Evolutionary conservation across 2,329 filamentous ascomycete genomes (phyloP), one percentile per base, ranked within the genome.

Genomic region (Ilyonectria sp.): DNA sequence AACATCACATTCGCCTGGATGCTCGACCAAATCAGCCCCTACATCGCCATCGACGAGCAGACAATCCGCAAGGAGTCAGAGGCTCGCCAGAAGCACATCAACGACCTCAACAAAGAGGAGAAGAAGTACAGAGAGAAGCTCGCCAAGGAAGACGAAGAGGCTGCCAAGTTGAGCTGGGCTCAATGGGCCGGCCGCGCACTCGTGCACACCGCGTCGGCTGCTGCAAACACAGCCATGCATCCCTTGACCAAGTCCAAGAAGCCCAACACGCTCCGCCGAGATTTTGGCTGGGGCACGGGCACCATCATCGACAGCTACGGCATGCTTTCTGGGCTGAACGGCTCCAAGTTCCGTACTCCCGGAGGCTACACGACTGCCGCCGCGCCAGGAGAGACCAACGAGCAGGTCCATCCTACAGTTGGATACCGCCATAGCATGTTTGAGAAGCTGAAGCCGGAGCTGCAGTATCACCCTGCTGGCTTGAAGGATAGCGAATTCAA

Each of bases 1-100:
- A 65, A 74, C 55, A 75, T 75, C 44, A 71, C 73, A 1, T 75
- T 75, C 46, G 73, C 66, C 5, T 75, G 73, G 73, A 75, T 75
- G 73, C 74, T 72, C 44, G 73, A 75, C n/a, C 73, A 75, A 59
- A 69, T 75, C 15, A 60, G 66, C n/a, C 62, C 68, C 6, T 67
- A 71, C 49, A 23, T 53, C 10, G 60, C 67, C 2, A 64, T 75
- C 11, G 71, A 64, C 26, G 68, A 53, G 37, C 65, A 60, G 4
- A 63, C 70, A 8, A 65, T 74, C n/a, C 63, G 73, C 47, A 29
- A 43, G 17, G 53, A 56, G 21, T 37, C 53, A 3, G 8, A 17
- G 1, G 72, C 71, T 21, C 73, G 73, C 13, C 67, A 63, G 54
- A 65, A 66, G 11, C 69, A 75, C 37, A 58, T 75, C 56, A 69